Evolutionary conservation across 345 rosid genomes (phyloP), one percentile per base, ranked within the genome.

Genomic region (Isatis tinctoria): DNA sequence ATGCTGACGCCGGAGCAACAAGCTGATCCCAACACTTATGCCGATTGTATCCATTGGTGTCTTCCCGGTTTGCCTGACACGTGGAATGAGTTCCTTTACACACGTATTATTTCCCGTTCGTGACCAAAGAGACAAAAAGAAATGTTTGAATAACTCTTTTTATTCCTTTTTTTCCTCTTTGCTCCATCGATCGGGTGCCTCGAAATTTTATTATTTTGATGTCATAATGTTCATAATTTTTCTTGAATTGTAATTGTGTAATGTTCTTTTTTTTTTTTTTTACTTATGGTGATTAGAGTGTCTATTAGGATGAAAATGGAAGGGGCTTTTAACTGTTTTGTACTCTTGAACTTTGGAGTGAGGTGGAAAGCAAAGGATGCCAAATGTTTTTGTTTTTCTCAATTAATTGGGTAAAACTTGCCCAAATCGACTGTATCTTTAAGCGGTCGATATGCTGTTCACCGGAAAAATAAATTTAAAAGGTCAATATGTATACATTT

Each of bases 21-120:
- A 76, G 95, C 91, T 6, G 88, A 94, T 60, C 97, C 96, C 0
- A 82, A 85, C 28, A 91, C 86, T 1, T 94, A 83, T 8, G 98
- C 98, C 1, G 98, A 94, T 73, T 94, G 98, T 69, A 90, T 94
- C 72, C 98, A 94, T 48, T 94, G 98, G 98, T 94, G 98, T 65
- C 91, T 94, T 27, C 98, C 97, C 0, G 98, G 98, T 8, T 69
- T 94, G 37, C 98, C 96, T 7, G 98, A 94, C 64, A 90, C 91
- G 0, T 91, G 97, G 98, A 94, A 94, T 9, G 98, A 94, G 73
- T 87, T 94, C 68, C 65, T 94, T 26, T 94, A 90, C 67, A 48
- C 95, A 2, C 95, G 85, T 51, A 90, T 92, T 27, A 82, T 92
- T 48, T 78, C 94, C 27, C 80, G 81, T 51, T 74, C 87, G 57